Conservation (phyloP, 2,329 filamentous ascomycete species). For the Rhytidhysteron rufulum region DNA sequence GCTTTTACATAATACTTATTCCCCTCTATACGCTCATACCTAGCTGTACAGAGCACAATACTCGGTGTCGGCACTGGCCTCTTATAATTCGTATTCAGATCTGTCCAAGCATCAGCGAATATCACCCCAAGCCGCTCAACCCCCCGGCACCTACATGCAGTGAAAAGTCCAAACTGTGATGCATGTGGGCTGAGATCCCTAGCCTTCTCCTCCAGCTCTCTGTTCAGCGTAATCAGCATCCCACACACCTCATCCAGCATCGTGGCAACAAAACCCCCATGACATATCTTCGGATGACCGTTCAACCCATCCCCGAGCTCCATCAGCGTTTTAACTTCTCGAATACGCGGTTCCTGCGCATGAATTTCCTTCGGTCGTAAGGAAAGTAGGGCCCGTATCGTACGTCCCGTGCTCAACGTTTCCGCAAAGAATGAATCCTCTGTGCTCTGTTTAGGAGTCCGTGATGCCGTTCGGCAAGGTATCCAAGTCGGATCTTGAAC, state of each 20-base stretch:
- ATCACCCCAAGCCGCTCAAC: not conserved
- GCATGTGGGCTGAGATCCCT: constrained; percentile 1
- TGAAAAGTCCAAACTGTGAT: constrained; percentile 18
- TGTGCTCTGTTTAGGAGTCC: constrained; percentile 27
- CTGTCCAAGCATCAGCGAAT: constrained; percentile 13
- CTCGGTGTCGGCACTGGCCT: constrained; percentile 51
- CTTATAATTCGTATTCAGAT: constrained; percentile 54
- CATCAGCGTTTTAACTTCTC: constrained; percentile 37
- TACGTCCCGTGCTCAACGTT: constrained; percentile 50
- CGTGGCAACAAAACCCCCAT: constrained; percentile 57
- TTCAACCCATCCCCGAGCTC: constrained; percentile 52
- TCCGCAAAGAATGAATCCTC: constrained; percentile 53
- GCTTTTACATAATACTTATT: constrained; percentile 52
- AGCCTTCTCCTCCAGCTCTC: constrained; percentile 17
- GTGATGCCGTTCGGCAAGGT: constrained; percentile 16
- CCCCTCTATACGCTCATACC: constrained; percentile 46
- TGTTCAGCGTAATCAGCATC: constrained; percentile 46
- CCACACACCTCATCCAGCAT: constrained; percentile 60
- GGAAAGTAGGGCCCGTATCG: constrained; percentile 39
- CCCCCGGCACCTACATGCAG: constrained; percentile 27
- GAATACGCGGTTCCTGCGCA: constrained; percentile 17
- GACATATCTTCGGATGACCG: constrained; percentile 50
- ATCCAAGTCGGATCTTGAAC: constrained; percentile 26
- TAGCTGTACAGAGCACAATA: constrained; percentile 46
- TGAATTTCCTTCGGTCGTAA: constrained; percentile 14